Evolutionary conservation across 1,139 yeast species (phyloP).

Genomic region (Hemisphaericaspora xylanilytica): DNA sequence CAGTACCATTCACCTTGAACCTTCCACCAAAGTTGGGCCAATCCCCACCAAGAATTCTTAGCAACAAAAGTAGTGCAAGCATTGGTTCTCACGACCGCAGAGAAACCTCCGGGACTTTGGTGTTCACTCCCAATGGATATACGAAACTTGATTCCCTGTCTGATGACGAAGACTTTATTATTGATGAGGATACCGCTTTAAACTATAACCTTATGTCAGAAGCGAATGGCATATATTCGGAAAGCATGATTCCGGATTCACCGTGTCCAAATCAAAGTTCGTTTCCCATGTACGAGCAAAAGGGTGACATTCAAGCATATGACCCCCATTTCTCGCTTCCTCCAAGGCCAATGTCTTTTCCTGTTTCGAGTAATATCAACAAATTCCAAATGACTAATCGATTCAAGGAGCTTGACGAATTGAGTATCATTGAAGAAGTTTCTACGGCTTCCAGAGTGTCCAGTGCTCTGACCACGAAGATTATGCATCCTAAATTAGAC

Average conservation of each 20-base stretch:
- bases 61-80: not conserved
- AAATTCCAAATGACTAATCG: constrained; percentile 8
- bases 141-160: constrained; percentile 34
- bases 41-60: not conserved
- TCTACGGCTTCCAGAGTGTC: no score
- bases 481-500: not conserved
- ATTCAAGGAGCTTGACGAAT: constrained; percentile 24
- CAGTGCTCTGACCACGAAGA: no score
- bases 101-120: constrained; percentile 20
- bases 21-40: constrained; percentile 44
- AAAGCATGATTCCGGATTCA: no score
- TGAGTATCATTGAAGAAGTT: constrained; percentile 46
- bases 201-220: no score
- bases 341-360: constrained; percentile 19
- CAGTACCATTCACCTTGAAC: constrained; percentile 43
- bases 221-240: no score
- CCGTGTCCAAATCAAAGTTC: no score
- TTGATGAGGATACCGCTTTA: no score
- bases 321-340: no score
- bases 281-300: no score
- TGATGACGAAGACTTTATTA: constrained; percentile 27
- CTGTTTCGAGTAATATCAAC: constrained; percentile 21
- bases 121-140: constrained; percentile 39
- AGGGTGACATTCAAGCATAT: no score
- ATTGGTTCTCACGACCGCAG: constrained; percentile 10